Percentiles rank a stretch among this genome's conserved stretches.
phyloP scores from a whole-genome alignment of 495 filamentous ascomycete genomes.

The Pyronema domesticum region DNA sequence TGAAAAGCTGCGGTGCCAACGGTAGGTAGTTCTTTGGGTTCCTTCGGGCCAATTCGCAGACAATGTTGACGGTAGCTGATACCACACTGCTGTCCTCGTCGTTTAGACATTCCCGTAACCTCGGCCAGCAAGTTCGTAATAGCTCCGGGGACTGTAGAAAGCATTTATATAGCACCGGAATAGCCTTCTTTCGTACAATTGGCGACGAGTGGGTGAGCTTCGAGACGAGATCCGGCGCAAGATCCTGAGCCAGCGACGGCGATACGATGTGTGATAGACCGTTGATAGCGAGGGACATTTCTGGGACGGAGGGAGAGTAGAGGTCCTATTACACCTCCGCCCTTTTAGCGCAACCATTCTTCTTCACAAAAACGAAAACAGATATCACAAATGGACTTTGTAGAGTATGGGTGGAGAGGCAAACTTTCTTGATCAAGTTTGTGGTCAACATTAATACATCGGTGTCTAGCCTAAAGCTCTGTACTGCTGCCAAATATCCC shows the following conservation, averaged over 20 bases:
- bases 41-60: slow-evolving; percentile 89
- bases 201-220: slow-evolving; percentile 70
- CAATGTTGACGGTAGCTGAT: slow-evolving; percentile 85
- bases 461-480: slow-evolving; percentile 88
- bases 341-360: slow-evolving; percentile 6
- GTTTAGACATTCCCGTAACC: slow-evolving; percentile 84
- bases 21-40: slow-evolving; percentile 86
- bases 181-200: slow-evolving; percentile 77
- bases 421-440: slow-evolving; percentile 87
- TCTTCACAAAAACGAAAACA: neutral
- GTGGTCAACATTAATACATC: slow-evolving; percentile 96
- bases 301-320: slow-evolving; percentile 49
- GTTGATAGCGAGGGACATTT: slow-evolving; percentile 66
- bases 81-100: slow-evolving; percentile 89
- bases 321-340: slow-evolving; percentile 44
- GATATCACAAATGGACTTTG: slow-evolving; percentile 5
- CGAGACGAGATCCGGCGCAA: slow-evolving; percentile 69
- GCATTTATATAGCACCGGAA: slow-evolving; percentile 79
- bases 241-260: slow-evolving; percentile 70
- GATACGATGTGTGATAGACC: slow-evolving; percentile 86
- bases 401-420: neutral
- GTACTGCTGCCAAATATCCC: slow-evolving; percentile 88
- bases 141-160: slow-evolving; percentile 91
- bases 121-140: slow-evolving; percentile 81
- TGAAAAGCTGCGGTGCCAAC: slow-evolving; percentile 77